Conservation (phyloP, 345 rosid species). For the Salix purpurea region DNA sequence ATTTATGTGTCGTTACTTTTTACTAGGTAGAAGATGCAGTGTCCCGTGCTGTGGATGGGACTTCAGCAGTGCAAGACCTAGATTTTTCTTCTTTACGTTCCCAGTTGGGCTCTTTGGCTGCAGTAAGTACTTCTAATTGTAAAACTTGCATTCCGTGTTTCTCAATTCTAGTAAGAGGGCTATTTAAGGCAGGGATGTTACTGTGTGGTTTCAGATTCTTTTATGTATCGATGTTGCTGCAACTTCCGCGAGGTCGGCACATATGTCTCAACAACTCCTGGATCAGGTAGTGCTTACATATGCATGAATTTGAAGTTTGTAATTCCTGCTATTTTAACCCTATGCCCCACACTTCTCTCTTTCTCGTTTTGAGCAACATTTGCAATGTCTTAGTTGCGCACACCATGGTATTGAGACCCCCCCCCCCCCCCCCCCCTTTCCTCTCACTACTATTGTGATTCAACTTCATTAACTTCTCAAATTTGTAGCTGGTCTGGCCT, state of each 20-base stretch:
- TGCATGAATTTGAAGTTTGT: conserved; percentile 15
- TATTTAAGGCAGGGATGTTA: conserved; percentile 19
- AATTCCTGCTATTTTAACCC: conserved; percentile 1
- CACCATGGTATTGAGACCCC: not conserved
- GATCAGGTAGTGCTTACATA: conserved; percentile 55
- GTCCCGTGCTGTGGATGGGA: conserved; percentile 74
- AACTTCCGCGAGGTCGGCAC: conserved; percentile 73
- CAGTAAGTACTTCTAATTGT: conserved; percentile 50
- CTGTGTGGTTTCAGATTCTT: conserved; percentile 62
- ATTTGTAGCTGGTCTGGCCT: not conserved
- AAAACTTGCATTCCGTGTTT: conserved; percentile 10
- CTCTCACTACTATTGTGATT: too few relatives aligned
- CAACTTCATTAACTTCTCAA: not conserved
- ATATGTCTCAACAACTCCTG: conserved; percentile 71
- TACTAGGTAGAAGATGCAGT: conserved; percentile 79
- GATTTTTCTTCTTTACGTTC: conserved; percentile 68
- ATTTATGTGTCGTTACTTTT: not conserved
- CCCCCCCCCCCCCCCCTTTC: not conserved
- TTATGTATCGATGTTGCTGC: conserved; percentile 91
- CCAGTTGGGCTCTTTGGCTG: conserved; percentile 78
- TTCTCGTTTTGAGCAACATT: not conserved
- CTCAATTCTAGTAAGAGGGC: not conserved
- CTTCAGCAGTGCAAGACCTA: conserved; percentile 63
- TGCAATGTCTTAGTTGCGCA: not conserved
- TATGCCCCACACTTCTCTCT: not conserved